A percentile compares a stretch with the other conserved stretches of the same genome.
Evolutionary conservation across 2,329 filamentous ascomycete species (phyloP).

Genomic region (Penicillium aurantiogriseum): DNA sequence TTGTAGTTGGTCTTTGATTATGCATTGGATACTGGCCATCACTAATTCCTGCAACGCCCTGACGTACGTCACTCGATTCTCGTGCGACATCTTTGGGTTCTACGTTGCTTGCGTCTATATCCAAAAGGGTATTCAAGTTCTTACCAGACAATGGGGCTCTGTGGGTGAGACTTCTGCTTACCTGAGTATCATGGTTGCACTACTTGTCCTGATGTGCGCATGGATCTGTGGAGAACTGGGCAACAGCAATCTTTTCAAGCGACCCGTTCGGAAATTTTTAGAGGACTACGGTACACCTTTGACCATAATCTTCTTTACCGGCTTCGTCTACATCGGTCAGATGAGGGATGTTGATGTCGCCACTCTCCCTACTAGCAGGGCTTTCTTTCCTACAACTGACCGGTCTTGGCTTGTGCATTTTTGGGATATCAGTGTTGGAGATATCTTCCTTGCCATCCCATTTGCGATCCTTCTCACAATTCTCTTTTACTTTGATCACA

Average conservation of each 20-base stretch:
- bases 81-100: constrained; percentile 91
- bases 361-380: constrained; percentile 69
- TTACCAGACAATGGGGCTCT: constrained; percentile 68
- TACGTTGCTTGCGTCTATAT: constrained; percentile 91
- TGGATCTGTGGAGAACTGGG: constrained; percentile 73
- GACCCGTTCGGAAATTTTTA: constrained; percentile 75
- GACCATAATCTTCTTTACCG: constrained; percentile 82
- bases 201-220: constrained; percentile 74
- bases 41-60: constrained; percentile 86
- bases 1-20: constrained; percentile 71
- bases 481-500: constrained; percentile 87
- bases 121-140: constrained; percentile 84
- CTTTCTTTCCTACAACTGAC: constrained; percentile 74
- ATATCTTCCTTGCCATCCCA: constrained; percentile 81
- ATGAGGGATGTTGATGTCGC: constrained; percentile 71
- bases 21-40: constrained; percentile 80
- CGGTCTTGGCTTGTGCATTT: constrained; percentile 77
- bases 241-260: constrained; percentile 67
- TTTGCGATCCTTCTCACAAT: constrained; percentile 81
- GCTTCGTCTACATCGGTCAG: constrained; percentile 81
- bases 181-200: constrained; percentile 70
- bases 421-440: constrained; percentile 70
- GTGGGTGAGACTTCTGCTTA: constrained; percentile 64
- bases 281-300: constrained; percentile 87
- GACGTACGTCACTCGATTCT: constrained; percentile 87